Evolutionary conservation across 805 yeast species (phyloP), one percentile per base, ranked within the genome.

Genomic region (Saccharomycopsis javanensis): DNA sequence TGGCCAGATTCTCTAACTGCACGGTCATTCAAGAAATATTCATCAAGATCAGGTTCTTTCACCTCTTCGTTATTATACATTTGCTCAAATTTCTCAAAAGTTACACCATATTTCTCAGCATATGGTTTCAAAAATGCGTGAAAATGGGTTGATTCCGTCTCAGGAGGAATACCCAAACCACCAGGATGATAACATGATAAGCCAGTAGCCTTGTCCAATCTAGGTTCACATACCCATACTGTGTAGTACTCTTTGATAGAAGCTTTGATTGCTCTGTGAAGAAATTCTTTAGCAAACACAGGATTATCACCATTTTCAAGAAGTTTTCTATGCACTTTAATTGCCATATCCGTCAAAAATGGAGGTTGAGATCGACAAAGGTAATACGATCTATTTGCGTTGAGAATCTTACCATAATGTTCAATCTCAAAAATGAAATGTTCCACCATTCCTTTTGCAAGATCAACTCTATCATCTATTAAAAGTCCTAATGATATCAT

Each of bases 1-100:
- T 94, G 98, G 0, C 99, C 99, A 33, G 94, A 84, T 71, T 92
- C 99, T 67, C 99, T 80, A 10, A 92, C 96, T 0, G 96, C 97
- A 58, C 97, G 76, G 69, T 92, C 99, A 67, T 92, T 96, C 53
- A 87, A 69, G 68, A 92, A 88, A 68, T 88, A 92, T 61, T 82
- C 90, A 66, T 94, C 98, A 59, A 92, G 75, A n/a, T 75, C 81
- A 0, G 96, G 95, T 66, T 88, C 97, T 3, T 71, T 59, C 18
- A 92, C 75, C 54, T 73, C 69, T 3, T 85, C 84, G 45, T 73
- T 69, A 65, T 91, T 89, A 72, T 92, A 94, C 65, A 76, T 74
- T 50, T 76, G 70, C 61, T 85, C 80, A 67, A 89, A 88, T 51
- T 83, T 85, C 50, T 80, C 84, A 53, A 84, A 68, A 0, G 81